phyloP scores from a whole-genome alignment of 345 rosid species.

The Populus deltoides region DNA sequence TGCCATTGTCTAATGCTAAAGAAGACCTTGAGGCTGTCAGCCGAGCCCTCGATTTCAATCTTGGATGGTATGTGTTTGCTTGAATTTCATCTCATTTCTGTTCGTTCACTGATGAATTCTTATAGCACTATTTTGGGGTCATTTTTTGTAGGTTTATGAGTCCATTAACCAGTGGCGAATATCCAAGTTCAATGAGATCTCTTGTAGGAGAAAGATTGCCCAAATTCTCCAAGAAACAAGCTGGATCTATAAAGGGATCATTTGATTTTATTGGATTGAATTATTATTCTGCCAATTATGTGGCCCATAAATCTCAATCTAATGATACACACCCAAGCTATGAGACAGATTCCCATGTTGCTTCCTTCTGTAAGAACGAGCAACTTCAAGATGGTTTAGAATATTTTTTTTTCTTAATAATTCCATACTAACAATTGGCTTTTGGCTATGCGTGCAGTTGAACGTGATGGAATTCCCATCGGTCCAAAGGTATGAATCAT shows the following conservation, averaged over 20 bases:
- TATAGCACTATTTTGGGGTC: too few relatives aligned
- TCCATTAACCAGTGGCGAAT: not conserved
- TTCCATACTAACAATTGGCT: too few relatives aligned
- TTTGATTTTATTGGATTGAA: constrained; percentile 14
- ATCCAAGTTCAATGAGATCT: not conserved
- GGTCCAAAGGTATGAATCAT: not conserved
- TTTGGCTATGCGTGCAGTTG: not conserved
- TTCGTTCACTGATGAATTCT: too few relatives aligned
- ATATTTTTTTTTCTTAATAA: not conserved
- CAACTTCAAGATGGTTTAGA: too few relatives aligned
- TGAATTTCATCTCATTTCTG: not conserved
- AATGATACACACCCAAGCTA: not conserved
- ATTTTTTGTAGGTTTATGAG: not conserved
- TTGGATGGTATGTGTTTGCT: not conserved
- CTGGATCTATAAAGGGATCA: not conserved
- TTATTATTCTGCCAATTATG: not conserved
- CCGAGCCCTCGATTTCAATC: not conserved
- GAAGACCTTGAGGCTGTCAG: not conserved
- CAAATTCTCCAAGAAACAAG: not conserved
- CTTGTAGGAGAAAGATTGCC: not conserved
- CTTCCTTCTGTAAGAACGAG: not conserved
- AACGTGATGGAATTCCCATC: not conserved
- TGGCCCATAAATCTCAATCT: not conserved
- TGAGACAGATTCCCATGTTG: not conserved
- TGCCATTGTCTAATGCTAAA: not conserved